Base-by-base conservation (phyloP, 129 eudicot genomes). In the Gnaphalium uliginosum region DNA sequence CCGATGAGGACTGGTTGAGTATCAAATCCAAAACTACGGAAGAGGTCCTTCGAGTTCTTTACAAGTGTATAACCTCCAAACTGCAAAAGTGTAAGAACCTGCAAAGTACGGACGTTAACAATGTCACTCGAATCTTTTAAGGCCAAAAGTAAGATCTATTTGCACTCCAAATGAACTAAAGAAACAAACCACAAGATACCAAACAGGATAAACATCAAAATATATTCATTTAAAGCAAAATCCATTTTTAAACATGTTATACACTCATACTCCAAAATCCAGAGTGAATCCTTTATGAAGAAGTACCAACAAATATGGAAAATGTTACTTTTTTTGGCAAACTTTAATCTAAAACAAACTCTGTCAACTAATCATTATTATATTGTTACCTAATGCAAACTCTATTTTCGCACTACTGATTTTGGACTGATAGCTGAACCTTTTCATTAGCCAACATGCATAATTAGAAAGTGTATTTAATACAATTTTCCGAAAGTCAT, bases 1-100 rank as follows among this genome's bases (percentile, higher is more conserved):
- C 99, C 99, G 58, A 95, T 95, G 73, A 91, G 94, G 32, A 95
- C 97, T 53, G 99, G 99, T 62, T 91, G 99, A 17, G 96, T 89
- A 83, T 91, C 96, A 88, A 95, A 95, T 32, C 99, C 99, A 73
- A 95, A 95, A 83, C 99, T 95, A 78, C 81, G 81, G 67, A 95
- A 95, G 30, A 95, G 86, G 75, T 95, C 97, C 83, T 87, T 95
- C 14, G 99, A 95, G 87, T 95, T 95, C 78, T 93, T 89, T 53
- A 95, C 97, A 77, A 95, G 89, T 46, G 97, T 89, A 69, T 85
- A 95, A 4, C 99, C 99, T 81, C 99, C 99, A 78, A 91, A 91
- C 63, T 95, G 97, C 86, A 89, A 76, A 73, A 95, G 74, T 18
- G 99, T 84, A 73, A 95, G 92, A 79, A 91, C 88, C 99, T 95